Evolutionary conservation across 2,329 filamentous ascomycete genomes (phyloP).

Genomic region (Penicillium freii): DNA sequence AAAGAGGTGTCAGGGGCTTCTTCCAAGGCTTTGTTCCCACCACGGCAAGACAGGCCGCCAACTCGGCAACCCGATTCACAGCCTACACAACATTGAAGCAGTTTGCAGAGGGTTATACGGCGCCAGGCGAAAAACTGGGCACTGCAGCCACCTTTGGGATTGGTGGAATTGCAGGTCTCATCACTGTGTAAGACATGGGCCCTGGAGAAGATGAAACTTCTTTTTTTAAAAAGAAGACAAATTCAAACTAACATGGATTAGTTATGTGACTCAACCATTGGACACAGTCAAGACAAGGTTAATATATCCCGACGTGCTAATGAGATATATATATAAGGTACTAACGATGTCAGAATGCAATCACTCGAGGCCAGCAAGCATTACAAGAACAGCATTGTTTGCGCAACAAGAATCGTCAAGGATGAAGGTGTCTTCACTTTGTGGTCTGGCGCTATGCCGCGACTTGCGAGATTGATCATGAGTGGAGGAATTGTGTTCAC

Average conservation of each 20-base stretch:
- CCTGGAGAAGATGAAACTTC: background rate
- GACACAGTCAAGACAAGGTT: conserved; percentile 89
- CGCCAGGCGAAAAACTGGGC: conserved; percentile 92
- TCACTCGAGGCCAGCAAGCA: conserved; percentile 76
- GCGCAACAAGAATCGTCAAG: conserved; percentile 77
- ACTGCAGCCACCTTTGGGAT: conserved; percentile 84
- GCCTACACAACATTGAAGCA: conserved; percentile 90
- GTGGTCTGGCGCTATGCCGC: conserved; percentile 88
- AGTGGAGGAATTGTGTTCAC: conserved; percentile 98
- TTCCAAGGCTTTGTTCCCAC: conserved; percentile 97
- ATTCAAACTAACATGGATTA: conserved; percentile 17
- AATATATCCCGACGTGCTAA: background rate
- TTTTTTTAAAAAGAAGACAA: too few relatives aligned
- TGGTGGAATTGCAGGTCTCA: conserved; percentile 81
- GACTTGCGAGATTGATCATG: conserved; percentile 78
- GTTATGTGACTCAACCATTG: conserved; percentile 63
- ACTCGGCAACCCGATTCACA: conserved; percentile 86
- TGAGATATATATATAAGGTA: background rate
- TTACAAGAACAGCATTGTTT: conserved; percentile 86
- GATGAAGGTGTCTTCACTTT: conserved; percentile 87
- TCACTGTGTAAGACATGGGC: conserved; percentile 67
- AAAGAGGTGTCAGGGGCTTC: conserved; percentile 86
- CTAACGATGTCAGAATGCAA: conserved; percentile 69
- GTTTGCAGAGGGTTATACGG: conserved; percentile 84
- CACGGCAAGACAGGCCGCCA: conserved; percentile 89